phyloP scores from a whole-genome alignment of 495 filamentous ascomycete genomes.

The Talaromyces stipitatus region DNA sequence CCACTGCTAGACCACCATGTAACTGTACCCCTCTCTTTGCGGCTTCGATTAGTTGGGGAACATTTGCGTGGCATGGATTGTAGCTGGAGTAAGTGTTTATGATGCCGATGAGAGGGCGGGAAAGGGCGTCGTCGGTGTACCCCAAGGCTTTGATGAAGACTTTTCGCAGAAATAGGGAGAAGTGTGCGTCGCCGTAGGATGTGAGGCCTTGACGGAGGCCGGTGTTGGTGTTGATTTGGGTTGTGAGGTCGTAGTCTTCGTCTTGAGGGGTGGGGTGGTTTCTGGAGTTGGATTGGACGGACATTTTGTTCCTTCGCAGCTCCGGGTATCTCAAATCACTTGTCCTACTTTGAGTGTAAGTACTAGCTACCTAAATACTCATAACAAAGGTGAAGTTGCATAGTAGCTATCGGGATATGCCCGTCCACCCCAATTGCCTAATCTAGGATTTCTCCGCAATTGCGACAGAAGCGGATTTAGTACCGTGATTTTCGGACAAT shows the following conservation, averaged over 20 bases:
- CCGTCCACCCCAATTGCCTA: too few species aligned
- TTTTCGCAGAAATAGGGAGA: slow-evolving; percentile 62
- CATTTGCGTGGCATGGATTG: slow-evolving; percentile 63
- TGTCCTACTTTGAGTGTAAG: too few species aligned
- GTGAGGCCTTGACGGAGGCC: slow-evolving; percentile 54
- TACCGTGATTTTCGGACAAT: too few species aligned
- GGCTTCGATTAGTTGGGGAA: slow-evolving; percentile 60
- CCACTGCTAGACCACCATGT: slow-evolving; percentile 51
- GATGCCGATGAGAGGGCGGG: slow-evolving; percentile 56
- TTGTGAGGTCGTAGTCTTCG: slow-evolving; percentile 51
- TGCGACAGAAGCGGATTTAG: too few species aligned
- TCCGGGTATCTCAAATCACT: too few species aligned
- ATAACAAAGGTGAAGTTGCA: too few species aligned
- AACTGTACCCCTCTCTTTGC: slow-evolving; percentile 55
- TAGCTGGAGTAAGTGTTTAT: slow-evolving; percentile 60
- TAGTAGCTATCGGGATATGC: too few species aligned
- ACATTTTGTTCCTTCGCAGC: neutral
- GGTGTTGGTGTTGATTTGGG: slow-evolving; percentile 34
- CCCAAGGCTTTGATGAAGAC: slow-evolving; percentile 65
- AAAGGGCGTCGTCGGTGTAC: slow-evolving; percentile 59
- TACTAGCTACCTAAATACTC: too few species aligned
- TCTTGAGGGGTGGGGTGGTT: slow-evolving; percentile 8
- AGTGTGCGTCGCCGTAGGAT: slow-evolving; percentile 63
- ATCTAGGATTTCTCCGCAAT: too few species aligned
- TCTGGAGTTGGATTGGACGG: neutral